A percentile compares a stretch with the other conserved stretches of the same genome.
These are phyloP conservation scores for Nicotiana attenuata DNA, from an alignment of 257 asterid species.

Conservation along the genomic window DNA sequence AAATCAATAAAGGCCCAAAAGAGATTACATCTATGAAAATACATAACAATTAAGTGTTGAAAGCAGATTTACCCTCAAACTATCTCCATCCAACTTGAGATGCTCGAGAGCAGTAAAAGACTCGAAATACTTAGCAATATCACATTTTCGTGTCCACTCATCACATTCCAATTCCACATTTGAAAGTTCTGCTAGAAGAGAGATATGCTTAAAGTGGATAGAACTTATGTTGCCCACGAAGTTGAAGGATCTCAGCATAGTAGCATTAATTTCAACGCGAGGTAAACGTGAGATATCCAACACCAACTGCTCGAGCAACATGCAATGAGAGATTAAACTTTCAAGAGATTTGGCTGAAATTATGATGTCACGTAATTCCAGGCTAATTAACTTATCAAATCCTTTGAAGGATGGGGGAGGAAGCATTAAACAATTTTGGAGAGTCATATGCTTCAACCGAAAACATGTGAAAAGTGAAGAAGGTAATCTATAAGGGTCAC, in stretches of 20 bases:
- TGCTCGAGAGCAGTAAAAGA: background rate
- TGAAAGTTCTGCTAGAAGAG: background rate
- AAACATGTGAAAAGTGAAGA: background rate
- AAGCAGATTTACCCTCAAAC: background rate
- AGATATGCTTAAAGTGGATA: background rate
- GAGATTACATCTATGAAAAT: background rate
- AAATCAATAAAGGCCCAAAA: background rate
- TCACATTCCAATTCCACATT: background rate
- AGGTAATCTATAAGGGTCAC: background rate
- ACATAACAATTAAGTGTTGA: background rate
- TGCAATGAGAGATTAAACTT: background rate
- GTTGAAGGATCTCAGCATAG: background rate
- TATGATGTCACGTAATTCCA: background rate
- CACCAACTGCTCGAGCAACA: background rate
- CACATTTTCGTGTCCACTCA: background rate
- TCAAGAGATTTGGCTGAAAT: background rate
- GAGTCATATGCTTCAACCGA: background rate
- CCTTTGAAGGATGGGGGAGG: background rate
- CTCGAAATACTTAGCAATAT: background rate
- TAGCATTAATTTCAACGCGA: background rate
- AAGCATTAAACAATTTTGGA: background rate
- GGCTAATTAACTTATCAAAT: background rate
- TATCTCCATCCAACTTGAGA: background rate
- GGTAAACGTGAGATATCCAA: background rate
- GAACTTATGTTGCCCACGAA: background rate